phyloP scores from a whole-genome alignment of 192 early-diverging fungal genomes.

The Neocallimastix lanati region DNA sequence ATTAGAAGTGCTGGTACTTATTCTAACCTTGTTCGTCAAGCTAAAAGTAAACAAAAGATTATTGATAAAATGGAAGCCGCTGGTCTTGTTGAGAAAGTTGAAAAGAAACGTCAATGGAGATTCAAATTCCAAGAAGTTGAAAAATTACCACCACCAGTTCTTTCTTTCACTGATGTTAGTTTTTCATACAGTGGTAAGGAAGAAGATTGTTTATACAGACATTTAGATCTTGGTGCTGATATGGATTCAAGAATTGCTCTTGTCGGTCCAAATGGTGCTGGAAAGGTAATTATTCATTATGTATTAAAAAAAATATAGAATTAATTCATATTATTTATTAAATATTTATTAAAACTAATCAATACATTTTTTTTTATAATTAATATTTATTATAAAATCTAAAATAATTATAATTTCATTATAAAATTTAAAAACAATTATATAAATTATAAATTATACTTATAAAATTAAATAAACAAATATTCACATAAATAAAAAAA shows the following conservation, averaged over 20 bases:
- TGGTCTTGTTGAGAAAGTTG: slow-evolving; percentile 90
- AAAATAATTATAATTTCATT: no score
- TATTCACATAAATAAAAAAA: no score
- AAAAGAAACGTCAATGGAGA: slow-evolving; percentile 49
- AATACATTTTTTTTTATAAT: no score
- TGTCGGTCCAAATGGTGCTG: slow-evolving; percentile 61
- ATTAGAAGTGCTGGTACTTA: slow-evolving; percentile 98
- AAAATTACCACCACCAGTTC: slow-evolving; percentile 86
- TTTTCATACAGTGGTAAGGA: slow-evolving; percentile 79
- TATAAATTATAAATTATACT: no score
- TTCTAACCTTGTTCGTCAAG: slow-evolving; percentile 94
- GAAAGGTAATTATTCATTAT: not conserved
- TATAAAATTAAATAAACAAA: no score
- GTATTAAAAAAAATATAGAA: no score
- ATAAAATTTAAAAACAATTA: no score
- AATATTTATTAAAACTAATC: no score
- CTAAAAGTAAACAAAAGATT: slow-evolving; percentile 98
- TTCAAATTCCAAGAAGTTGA: slow-evolving; percentile 75
- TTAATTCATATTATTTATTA: no score
- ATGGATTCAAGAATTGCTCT: slow-evolving; percentile 97
- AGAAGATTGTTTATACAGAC: slow-evolving; percentile 65
- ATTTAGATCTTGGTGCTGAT: slow-evolving; percentile 86
- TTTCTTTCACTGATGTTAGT: slow-evolving; percentile 76
- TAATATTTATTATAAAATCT: no score
- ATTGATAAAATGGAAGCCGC: slow-evolving; percentile 99